Conservation (phyloP, 192 early-diverging fungal genomes). For the Obelidium mucronatum region DNA sequence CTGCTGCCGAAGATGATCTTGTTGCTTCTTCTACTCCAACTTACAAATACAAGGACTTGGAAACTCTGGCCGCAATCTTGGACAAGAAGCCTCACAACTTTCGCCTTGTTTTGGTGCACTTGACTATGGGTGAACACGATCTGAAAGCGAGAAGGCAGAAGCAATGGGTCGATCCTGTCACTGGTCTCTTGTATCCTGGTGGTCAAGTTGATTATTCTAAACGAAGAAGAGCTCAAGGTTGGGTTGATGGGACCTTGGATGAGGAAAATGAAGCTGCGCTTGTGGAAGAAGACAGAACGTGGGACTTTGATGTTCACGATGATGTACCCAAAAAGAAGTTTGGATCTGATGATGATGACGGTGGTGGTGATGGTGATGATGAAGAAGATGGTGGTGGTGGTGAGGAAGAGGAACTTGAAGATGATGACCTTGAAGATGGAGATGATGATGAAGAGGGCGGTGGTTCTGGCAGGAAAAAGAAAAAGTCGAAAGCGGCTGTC, state of each 20-base stretch:
- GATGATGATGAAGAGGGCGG: conserved; percentile 43
- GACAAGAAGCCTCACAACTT: conserved; percentile 15
- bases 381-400: conserved; percentile 39
- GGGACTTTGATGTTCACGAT: conserved; percentile 30
- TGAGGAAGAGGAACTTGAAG: conserved; percentile 32
- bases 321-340: not conserved
- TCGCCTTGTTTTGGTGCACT: conserved; percentile 41
- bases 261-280: conserved; percentile 23
- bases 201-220: conserved; percentile 52
- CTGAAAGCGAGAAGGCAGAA: conserved; percentile 37
- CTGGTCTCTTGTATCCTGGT: conserved; percentile 50
- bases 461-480: conserved; percentile 8
- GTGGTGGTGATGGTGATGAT: conserved; percentile 11
- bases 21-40: not conserved
- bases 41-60: conserved; percentile 24
- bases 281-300: conserved; percentile 34
- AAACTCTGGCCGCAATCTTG: conserved; percentile 9
- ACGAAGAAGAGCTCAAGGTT: conserved; percentile 44
- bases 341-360: conserved; percentile 10
- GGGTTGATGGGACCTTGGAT: conserved; percentile 36
- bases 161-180: conserved; percentile 54
- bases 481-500: not conserved
- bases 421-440: conserved; percentile 26
- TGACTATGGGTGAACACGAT: conserved; percentile 47
- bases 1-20: not conserved